Percentiles rank a stretch among this genome's conserved stretches.
Evolutionary conservation across 73 alveolate genomes (phyloP).

Genomic region (Paramecium primaurelia): DNA sequence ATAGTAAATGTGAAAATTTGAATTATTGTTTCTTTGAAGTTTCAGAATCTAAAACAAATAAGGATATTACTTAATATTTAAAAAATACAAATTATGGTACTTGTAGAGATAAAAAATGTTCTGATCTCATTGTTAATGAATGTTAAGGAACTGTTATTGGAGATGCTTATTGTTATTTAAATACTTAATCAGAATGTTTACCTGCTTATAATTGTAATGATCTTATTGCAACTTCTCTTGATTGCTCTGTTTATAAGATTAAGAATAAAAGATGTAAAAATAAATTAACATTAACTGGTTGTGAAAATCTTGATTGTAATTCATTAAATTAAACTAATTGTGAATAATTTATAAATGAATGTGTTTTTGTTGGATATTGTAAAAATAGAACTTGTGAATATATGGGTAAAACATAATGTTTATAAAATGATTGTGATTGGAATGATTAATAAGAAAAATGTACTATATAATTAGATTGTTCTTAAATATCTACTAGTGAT

Average conservation of each 20-base stretch:
- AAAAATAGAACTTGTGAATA: background rate
- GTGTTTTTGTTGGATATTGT: background rate
- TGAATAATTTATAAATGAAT: background rate
- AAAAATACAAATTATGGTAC: conserved; percentile 16
- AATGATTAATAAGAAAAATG: background rate
- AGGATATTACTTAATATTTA: background rate
- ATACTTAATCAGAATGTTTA: background rate
- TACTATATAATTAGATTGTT: background rate
- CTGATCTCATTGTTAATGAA: background rate
- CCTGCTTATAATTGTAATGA: background rate
- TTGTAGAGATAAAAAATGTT: background rate
- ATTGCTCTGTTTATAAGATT: background rate
- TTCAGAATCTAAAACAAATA: background rate
- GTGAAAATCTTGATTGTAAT: background rate
- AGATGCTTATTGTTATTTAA: background rate
- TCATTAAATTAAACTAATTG: background rate
- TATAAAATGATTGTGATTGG: conserved; percentile 8
- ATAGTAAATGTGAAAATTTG: background rate
- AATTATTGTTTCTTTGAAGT: background rate
- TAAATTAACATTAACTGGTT: background rate
- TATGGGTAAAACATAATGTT: background rate
- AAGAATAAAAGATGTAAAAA: background rate
- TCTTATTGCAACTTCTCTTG: background rate
- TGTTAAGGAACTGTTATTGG: background rate
- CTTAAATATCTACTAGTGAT: background rate